A percentile compares a stretch with the other conserved stretches of the same genome.
Conservation (phyloP, 768 basidiomycete species). For the Xerocomellus dryophilus region DNA sequence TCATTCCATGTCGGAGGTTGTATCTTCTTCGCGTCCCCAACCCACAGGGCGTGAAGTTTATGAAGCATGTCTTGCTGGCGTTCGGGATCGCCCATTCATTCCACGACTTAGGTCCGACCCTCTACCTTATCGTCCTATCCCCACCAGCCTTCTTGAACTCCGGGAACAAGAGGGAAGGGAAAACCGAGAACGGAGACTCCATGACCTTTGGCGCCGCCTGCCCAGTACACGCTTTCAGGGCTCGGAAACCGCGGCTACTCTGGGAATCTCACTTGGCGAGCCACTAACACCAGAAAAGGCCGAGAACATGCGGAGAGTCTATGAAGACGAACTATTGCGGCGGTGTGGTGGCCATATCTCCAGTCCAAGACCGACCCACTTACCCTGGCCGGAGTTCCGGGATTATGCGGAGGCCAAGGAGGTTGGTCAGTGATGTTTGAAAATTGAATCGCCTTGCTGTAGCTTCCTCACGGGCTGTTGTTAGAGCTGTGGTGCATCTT, state of each 20-base stretch:
- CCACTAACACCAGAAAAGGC: constrained; percentile 52
- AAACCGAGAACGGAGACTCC: constrained; percentile 56
- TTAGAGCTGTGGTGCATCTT: constrained; percentile 90
- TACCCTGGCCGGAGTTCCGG: constrained; percentile 71
- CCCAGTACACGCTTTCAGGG: constrained; percentile 32
- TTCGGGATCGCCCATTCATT: constrained; percentile 53
- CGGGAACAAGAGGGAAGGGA: constrained; percentile 60
- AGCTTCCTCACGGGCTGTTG: constrained; percentile 16
- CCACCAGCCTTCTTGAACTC: constrained; percentile 59
- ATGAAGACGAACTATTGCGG: constrained; percentile 72
- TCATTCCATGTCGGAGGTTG: constrained; percentile 28
- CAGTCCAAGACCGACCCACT: constrained; percentile 41
- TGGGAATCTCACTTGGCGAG: constrained; percentile 15
- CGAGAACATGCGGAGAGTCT: constrained; percentile 61
- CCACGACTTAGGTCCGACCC: constrained; percentile 59
- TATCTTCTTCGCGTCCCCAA: constrained; percentile 20
- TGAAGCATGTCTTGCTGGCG: constrained; percentile 50
- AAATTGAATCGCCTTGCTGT: constrained; percentile 10
- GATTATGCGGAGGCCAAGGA: constrained; percentile 79
- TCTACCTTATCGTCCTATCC: constrained; percentile 38
- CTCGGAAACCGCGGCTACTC: constrained; percentile 22
- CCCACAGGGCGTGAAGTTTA: constrained; percentile 50
- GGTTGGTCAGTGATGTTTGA: constrained; percentile 51
- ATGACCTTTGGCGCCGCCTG: constrained; percentile 62
- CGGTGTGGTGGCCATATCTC: constrained; percentile 46